Evolutionary conservation across 176 grass and related monocot species (phyloP).

Genomic region (Carex cristatella): DNA sequence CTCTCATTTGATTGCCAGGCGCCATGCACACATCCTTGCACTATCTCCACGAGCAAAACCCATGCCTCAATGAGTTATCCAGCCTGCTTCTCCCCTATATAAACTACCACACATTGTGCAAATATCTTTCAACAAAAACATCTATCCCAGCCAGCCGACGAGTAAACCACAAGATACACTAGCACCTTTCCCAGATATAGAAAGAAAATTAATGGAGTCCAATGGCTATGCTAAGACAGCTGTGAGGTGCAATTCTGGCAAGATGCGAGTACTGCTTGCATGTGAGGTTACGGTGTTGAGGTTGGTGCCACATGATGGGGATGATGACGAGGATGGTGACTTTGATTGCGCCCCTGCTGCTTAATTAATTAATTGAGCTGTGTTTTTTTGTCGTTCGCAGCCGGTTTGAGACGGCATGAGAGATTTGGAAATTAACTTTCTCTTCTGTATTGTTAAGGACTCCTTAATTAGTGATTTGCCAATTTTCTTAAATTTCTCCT

Average conservation of each 20-base stretch:
- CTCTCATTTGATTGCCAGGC: background rate
- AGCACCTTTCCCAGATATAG: background rate
- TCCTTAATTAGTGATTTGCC: background rate
- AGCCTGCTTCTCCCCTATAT: too few species aligned
- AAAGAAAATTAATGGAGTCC: background rate
- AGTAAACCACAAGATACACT: too few species aligned
- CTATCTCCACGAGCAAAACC: too few species aligned
- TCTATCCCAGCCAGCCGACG: too few species aligned
- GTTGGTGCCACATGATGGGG: slow-evolving; percentile 30
- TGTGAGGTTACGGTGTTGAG: slow-evolving; percentile 7
- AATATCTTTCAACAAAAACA: too few species aligned
- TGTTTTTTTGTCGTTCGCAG: too few species aligned
- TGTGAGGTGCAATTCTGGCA: background rate
- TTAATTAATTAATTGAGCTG: background rate
- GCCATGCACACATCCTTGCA: background rate
- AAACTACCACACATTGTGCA: too few species aligned
- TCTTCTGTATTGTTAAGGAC: background rate
- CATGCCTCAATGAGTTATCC: too few species aligned
- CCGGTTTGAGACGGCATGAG: background rate
- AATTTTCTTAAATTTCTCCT: background rate
- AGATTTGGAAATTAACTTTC: background rate
- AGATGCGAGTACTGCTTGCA: background rate
- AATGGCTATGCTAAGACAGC: background rate
- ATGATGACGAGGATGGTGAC: slow-evolving; percentile 61
- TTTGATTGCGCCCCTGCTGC: too few species aligned